Conservation (phyloP, 192 early-diverging fungal genomes). For the Rhizophagus prolifer region DNA sequence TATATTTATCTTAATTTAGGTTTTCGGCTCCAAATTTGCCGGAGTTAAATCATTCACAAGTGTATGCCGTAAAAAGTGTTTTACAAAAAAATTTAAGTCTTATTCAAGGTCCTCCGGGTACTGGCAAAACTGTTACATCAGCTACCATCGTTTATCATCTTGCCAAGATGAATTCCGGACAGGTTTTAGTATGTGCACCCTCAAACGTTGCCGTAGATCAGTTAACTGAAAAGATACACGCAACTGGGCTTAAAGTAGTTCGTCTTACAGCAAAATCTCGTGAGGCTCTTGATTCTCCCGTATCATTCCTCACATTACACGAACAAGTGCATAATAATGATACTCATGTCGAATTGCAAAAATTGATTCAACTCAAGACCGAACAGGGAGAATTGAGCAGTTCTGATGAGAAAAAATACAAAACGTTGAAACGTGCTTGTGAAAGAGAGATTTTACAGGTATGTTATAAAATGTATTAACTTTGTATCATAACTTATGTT, state of each 20-base stretch:
- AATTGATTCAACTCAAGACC: slow-evolving; percentile 82
- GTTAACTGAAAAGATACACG: slow-evolving; percentile 94
- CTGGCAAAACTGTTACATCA: slow-evolving; percentile 98
- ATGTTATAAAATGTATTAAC: slow-evolving; percentile 1
- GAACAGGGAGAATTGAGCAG: slow-evolving; percentile 90
- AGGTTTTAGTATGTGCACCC: slow-evolving; percentile 98
- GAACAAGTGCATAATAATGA: slow-evolving; percentile 96
- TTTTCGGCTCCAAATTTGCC: slow-evolving; percentile 93
- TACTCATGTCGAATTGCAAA: slow-evolving; percentile 91
- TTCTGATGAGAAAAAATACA: slow-evolving; percentile 85
- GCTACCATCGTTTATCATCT: slow-evolving; percentile 98
- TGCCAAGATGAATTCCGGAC: slow-evolving; percentile 82
- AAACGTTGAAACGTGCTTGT: slow-evolving; percentile 75
- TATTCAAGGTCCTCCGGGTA: slow-evolving; percentile 96
- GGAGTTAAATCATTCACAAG: slow-evolving; percentile 96
- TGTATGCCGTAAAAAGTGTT: slow-evolving; percentile 89
- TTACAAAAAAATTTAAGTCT: slow-evolving; percentile 90
- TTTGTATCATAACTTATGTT: neutral
- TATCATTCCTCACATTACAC: slow-evolving; percentile 92
- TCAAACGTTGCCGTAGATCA: slow-evolving; percentile 99
- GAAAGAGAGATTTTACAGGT: slow-evolving; percentile 89
- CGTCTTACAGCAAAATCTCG: slow-evolving; percentile 91
- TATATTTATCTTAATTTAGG: slow-evolving; percentile 20
- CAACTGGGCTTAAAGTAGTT: slow-evolving; percentile 91
- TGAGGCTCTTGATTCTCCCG: slow-evolving; percentile 91